These are phyloP conservation scores for Russula foetens DNA, from an alignment of 768 basidiomycete genomes.

Conservation along the genomic window DNA sequence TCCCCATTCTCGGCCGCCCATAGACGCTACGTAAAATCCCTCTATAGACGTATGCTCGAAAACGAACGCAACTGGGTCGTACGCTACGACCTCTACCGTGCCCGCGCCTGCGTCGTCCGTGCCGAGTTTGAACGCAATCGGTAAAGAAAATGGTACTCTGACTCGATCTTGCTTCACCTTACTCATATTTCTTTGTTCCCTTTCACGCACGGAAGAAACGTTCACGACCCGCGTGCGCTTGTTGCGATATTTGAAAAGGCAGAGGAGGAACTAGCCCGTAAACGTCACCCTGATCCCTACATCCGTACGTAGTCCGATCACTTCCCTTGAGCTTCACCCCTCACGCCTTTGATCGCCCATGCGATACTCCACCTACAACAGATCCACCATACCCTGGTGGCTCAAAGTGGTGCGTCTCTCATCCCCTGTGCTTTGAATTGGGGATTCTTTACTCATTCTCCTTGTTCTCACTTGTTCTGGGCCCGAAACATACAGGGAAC, in stretches of 20 bases:
- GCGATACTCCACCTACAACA: conserved; percentile 26
- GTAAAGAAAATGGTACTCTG: conserved; percentile 36
- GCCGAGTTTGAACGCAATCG: conserved; percentile 92
- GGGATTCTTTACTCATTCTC: conserved; percentile 4
- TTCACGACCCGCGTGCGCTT: conserved; percentile 77
- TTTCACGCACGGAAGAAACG: conserved; percentile 41
- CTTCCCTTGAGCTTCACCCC: background rate
- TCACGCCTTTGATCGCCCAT: background rate
- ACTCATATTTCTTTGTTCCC: background rate
- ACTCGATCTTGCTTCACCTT: background rate
- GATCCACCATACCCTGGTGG: conserved; percentile 81
- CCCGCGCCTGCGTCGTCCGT: conserved; percentile 75
- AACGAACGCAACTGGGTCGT: conserved; percentile 90
- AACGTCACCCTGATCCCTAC: conserved; percentile 87
- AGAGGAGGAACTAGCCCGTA: conserved; percentile 60
- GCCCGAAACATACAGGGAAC: conserved; percentile 47
- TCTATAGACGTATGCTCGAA: conserved; percentile 81
- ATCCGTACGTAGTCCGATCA: conserved; percentile 42
- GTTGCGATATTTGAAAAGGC: conserved; percentile 71
- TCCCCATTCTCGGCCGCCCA: conserved; percentile 66
- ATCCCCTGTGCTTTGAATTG: background rate
- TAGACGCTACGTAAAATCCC: conserved; percentile 80
- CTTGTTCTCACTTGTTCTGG: background rate
- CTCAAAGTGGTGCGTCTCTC: conserved; percentile 82
- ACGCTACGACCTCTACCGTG: conserved; percentile 79